These are phyloP conservation scores for Aureobasidium vineae DNA, from an alignment of 2,329 filamentous ascomycete genomes.

Conservation along the genomic window DNA sequence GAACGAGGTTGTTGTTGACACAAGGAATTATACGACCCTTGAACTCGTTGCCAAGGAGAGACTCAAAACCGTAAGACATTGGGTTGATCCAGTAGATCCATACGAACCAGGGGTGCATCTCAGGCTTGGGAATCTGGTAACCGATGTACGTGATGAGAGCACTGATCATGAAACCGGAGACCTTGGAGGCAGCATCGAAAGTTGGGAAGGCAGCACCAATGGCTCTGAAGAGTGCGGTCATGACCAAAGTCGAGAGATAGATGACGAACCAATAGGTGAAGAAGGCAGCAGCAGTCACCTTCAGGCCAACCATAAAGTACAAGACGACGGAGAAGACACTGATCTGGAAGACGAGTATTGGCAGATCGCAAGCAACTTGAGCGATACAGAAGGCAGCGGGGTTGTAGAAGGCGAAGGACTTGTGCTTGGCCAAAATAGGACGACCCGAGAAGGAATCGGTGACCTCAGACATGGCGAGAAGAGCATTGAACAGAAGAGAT, in stretches of 20 bases:
- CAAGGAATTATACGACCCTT: slow-evolving; percentile 59
- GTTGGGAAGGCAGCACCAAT: slow-evolving; percentile 39
- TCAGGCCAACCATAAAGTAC: slow-evolving; percentile 35
- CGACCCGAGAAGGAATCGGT: slow-evolving; percentile 52
- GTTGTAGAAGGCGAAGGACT: slow-evolving; percentile 43
- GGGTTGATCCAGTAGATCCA: slow-evolving; percentile 53
- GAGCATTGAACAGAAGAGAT: slow-evolving; percentile 60
- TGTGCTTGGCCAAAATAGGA: slow-evolving; percentile 49
- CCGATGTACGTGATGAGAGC: slow-evolving; percentile 38
- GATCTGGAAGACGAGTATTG: slow-evolving; percentile 56
- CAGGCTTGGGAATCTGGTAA: slow-evolving; percentile 37
- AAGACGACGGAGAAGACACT: slow-evolving; percentile 28
- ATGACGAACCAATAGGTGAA: slow-evolving; percentile 61
- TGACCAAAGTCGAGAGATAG: slow-evolving; percentile 44
- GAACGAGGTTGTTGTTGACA: slow-evolving; percentile 45
- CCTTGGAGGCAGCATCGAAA: slow-evolving; percentile 37
- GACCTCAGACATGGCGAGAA: slow-evolving; percentile 66
- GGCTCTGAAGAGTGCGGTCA: slow-evolving; percentile 49
- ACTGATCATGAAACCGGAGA: slow-evolving; percentile 36
- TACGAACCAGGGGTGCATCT: slow-evolving; percentile 52
- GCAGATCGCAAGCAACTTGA: slow-evolving; percentile 52
- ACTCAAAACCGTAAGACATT: slow-evolving; percentile 39
- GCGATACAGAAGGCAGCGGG: slow-evolving; percentile 53
- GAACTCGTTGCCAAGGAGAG: slow-evolving; percentile 55
- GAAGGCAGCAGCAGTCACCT: slow-evolving; percentile 53